Percentiles rank a stretch among this genome's conserved stretches.
Conservation (phyloP, 768 basidiomycete genomes). For the Suillus sp. region DNA sequence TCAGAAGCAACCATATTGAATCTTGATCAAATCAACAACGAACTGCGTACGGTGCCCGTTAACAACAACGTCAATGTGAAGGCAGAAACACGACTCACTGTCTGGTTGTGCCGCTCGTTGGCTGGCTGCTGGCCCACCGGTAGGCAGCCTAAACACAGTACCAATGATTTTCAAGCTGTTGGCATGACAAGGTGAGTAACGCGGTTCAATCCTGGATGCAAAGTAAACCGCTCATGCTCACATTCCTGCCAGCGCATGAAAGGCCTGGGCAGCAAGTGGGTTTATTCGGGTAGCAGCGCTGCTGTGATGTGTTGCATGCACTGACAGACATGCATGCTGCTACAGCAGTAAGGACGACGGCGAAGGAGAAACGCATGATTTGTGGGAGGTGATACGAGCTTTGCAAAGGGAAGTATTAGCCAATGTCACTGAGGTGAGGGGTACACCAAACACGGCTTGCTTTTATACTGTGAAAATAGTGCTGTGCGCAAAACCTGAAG, state of each 20-base stretch:
- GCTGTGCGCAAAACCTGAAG: background rate
- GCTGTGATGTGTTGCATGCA: background rate
- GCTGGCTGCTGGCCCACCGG: background rate
- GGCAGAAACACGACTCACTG: background rate
- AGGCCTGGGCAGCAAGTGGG: background rate
- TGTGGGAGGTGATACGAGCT: background rate
- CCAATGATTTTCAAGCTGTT: background rate
- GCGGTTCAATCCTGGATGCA: background rate
- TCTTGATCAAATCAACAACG: background rate
- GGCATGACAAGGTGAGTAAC: background rate
- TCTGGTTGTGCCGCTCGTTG: background rate
- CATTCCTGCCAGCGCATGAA: background rate
- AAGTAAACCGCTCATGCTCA: background rate
- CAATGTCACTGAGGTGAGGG: background rate
- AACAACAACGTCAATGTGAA: background rate
- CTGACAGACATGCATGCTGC: background rate
- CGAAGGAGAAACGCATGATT: background rate
- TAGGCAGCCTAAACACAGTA: background rate
- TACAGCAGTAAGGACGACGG: background rate
- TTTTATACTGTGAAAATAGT: background rate
- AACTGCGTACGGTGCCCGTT: background rate
- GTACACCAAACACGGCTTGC: background rate
- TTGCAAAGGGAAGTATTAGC: background rate
- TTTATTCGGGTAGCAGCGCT: too few species aligned
- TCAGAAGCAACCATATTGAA: background rate